phyloP scores from a whole-genome alignment of 306 rosid species.

The Quercus engelmannii region DNA sequence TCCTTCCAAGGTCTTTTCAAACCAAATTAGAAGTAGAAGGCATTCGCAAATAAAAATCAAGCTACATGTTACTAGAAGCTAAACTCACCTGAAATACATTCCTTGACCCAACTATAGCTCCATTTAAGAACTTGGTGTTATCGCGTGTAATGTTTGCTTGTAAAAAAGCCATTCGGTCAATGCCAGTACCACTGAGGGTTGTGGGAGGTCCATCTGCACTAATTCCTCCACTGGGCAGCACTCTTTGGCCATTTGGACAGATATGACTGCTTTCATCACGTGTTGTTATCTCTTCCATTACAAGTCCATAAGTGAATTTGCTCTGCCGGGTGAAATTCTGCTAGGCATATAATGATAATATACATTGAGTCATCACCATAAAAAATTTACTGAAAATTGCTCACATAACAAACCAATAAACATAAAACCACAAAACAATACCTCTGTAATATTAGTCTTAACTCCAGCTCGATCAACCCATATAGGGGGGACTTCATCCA shows the following conservation, averaged over 20 bases:
- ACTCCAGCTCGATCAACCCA: conserved; percentile 94
- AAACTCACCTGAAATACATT: conserved; percentile 81
- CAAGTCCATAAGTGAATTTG: conserved; percentile 95
- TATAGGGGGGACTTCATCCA: conserved; percentile 93
- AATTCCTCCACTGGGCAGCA: conserved; percentile 84
- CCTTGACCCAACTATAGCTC: conserved; percentile 76
- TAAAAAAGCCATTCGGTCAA: conserved; percentile 83
- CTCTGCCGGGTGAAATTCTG: conserved; percentile 94
- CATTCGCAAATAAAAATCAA: background rate
- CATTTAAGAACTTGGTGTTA: conserved; percentile 90
- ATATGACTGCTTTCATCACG: conserved; percentile 83
- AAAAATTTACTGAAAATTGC: background rate
- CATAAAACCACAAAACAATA: conserved; percentile 12
- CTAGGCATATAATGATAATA: conserved; percentile 13
- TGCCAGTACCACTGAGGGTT: conserved; percentile 93
- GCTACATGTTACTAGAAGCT: background rate
- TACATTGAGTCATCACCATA: background rate
- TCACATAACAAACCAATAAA: conserved; percentile 1
- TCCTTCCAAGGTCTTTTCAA: background rate
- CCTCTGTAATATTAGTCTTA: conserved; percentile 94
- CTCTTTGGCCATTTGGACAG: conserved; percentile 73
- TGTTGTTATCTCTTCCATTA: conserved; percentile 93
- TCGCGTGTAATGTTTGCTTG: conserved; percentile 94
- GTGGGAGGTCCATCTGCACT: conserved; percentile 97
- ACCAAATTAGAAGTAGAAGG: background rate